phyloP scores from a whole-genome alignment of 345 rosid species.

The Eucalyptus cladocalyx region DNA sequence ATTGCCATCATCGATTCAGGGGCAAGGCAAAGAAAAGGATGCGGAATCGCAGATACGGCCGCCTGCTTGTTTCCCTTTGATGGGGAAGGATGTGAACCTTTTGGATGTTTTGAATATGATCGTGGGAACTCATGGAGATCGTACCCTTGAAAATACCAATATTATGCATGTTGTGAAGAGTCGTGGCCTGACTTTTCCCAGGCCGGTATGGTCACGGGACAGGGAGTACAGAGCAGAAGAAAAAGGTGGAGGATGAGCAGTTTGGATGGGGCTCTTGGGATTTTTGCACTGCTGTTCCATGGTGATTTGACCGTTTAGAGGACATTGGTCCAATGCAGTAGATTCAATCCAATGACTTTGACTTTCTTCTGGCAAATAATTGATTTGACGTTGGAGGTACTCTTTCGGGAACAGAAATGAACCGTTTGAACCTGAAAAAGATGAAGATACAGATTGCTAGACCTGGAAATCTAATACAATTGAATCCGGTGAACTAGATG shows the following conservation, averaged over 20 bases:
- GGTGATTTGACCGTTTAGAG: neutral
- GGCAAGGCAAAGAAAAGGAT: neutral
- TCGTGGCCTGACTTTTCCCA: conserved; percentile 2
- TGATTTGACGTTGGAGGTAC: neutral
- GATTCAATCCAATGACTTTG: neutral
- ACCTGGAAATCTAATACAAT: neutral
- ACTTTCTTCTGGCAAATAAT: neutral
- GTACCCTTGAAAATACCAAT: neutral
- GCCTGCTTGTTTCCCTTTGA: neutral
- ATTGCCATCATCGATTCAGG: conserved; percentile 7
- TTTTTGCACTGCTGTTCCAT: neutral
- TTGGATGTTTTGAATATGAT: conserved; percentile 12
- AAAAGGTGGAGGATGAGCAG: no score
- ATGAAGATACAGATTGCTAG: neutral
- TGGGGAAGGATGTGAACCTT: neutral
- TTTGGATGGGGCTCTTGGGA: neutral
- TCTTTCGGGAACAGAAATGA: neutral
- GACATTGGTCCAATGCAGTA: neutral
- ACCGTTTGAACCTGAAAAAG: neutral
- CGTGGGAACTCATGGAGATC: neutral
- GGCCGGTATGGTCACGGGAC: neutral
- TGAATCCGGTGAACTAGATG: neutral
- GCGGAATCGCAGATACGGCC: neutral
- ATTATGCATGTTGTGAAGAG: conserved; percentile 9
- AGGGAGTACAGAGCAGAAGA: neutral